These are phyloP conservation scores for Acrocalymma vagum DNA, from an alignment of 2,329 filamentous ascomycete species.

Conservation along the genomic window DNA sequence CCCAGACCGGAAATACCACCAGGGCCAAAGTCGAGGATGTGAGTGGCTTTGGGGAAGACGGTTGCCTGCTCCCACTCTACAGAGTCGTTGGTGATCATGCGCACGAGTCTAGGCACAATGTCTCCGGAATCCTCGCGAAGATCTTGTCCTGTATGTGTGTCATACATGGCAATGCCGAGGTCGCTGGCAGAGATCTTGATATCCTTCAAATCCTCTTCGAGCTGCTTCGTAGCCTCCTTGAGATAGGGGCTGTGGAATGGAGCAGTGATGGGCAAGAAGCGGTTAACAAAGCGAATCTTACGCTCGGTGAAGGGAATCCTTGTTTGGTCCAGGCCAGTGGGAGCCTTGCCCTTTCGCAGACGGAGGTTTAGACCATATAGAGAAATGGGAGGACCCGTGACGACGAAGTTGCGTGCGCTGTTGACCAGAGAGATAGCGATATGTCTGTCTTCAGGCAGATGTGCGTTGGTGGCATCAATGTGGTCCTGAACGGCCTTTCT, in stretches of 20 bases:
- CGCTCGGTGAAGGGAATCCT: constrained; percentile 93
- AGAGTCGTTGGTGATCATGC: constrained; percentile 91
- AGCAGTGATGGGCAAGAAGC: constrained; percentile 95
- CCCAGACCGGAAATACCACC: constrained; percentile 97
- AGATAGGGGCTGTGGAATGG: constrained; percentile 99
- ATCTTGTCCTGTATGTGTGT: constrained; percentile 82
- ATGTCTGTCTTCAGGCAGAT: constrained; percentile 89
- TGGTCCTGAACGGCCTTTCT: constrained; percentile 91
- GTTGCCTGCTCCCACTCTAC: constrained; percentile 98
- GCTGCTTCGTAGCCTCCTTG: constrained; percentile 78
- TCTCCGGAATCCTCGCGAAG: constrained; percentile 72
- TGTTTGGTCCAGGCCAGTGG: constrained; percentile 96
- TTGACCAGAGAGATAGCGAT: constrained; percentile 96
- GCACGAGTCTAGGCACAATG: constrained; percentile 84
- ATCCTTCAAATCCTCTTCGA: constrained; percentile 87
- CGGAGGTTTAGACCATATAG: constrained; percentile 95
- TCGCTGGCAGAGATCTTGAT: constrained; percentile 76
- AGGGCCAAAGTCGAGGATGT: constrained; percentile 95
- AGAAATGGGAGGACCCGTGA: constrained; percentile 94
- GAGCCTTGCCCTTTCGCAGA: constrained; percentile 94
- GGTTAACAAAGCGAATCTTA: constrained; percentile 95
- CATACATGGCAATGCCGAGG: constrained; percentile 85
- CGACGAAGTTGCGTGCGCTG: constrained; percentile 95
- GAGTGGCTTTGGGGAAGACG: constrained; percentile 86
- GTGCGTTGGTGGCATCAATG: constrained; percentile 96